Conservation (phyloP, 2,329 filamentous ascomycete species). For the Corniculantispora saksenae region DNA sequence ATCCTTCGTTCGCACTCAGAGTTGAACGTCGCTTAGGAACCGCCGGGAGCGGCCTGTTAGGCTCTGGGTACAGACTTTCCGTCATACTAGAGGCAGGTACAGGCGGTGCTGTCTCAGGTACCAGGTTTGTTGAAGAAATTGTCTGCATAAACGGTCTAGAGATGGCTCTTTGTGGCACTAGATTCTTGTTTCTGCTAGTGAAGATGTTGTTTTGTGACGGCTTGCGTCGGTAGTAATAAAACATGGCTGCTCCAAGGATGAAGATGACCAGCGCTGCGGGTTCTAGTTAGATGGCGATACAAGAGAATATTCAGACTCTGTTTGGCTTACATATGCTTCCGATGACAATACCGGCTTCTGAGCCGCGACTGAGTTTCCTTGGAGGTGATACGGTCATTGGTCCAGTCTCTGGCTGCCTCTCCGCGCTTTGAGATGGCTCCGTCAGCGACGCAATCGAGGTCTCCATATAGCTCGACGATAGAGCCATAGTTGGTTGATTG, state of each 20-base stretch:
- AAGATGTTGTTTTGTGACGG: conserved; percentile 2
- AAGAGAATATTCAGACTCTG: too few species aligned
- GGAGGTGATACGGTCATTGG: not conserved
- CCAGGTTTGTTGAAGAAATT: not conserved
- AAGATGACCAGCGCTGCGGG: not conserved
- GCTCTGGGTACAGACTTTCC: not conserved
- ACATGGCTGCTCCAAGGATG: not conserved
- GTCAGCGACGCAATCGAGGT: not conserved
- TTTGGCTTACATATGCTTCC: conserved; percentile 8
- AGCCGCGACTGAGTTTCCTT: not conserved
- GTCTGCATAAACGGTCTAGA: conserved; percentile 1
- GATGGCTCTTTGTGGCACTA: conserved; percentile 3
- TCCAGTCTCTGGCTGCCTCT: not conserved
- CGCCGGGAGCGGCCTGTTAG: conserved; percentile 11
- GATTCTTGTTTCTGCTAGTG: not conserved
- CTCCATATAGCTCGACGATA: not conserved
- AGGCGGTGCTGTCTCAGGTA: not conserved
- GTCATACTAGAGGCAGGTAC: not conserved
- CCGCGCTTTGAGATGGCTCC: not conserved
- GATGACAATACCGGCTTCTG: conserved; percentile 14
- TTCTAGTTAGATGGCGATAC: not conserved
- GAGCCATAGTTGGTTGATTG: not conserved
- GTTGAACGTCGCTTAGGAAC: not conserved
- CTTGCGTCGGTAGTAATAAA: conserved; percentile 16
- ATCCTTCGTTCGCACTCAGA: not conserved